Evolutionary conservation across 148 eudicot species (phyloP).

Genomic region (Camellia japonica): DNA sequence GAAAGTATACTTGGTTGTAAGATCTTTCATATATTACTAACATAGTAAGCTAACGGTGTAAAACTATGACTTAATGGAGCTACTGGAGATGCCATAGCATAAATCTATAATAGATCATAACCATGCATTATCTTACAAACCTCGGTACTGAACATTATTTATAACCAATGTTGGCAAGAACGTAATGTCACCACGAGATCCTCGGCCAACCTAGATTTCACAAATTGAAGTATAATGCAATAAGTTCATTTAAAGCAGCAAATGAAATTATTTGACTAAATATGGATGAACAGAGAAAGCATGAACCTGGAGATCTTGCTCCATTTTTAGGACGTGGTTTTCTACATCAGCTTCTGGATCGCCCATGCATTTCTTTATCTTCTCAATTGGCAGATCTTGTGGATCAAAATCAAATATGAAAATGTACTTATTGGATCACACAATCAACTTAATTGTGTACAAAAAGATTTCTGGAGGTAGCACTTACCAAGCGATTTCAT

Average conservation of each 20-base stretch:
- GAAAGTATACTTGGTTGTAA: background rate
- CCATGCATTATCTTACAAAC: slow-evolving; percentile 32
- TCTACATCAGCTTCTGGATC: slow-evolving; percentile 78
- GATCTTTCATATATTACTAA: background rate
- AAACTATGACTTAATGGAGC: background rate
- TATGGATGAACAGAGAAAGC: background rate
- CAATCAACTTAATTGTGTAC: background rate
- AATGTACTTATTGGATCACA: background rate
- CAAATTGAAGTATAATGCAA: background rate
- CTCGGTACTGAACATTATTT: slow-evolving; percentile 87
- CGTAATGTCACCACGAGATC: slow-evolving; percentile 88
- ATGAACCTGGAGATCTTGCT: slow-evolving; percentile 82
- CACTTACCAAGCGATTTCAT: slow-evolving; percentile 72
- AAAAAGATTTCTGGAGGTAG: background rate
- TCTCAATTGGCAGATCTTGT: slow-evolving; percentile 63
- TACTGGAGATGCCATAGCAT: background rate
- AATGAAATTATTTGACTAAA: background rate
- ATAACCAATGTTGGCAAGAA: slow-evolving; percentile 88
- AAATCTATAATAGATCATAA: background rate
- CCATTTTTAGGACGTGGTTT: slow-evolving; percentile 76
- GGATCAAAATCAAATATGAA: background rate
- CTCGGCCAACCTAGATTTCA: slow-evolving; percentile 65
- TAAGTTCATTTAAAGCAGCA: slow-evolving; percentile 4
- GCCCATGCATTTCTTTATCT: slow-evolving; percentile 78
- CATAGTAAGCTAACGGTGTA: background rate